These are phyloP conservation scores for Albophoma yamanashiensis DNA, from an alignment of 2,329 filamentous ascomycete species.

Conservation along the genomic window DNA sequence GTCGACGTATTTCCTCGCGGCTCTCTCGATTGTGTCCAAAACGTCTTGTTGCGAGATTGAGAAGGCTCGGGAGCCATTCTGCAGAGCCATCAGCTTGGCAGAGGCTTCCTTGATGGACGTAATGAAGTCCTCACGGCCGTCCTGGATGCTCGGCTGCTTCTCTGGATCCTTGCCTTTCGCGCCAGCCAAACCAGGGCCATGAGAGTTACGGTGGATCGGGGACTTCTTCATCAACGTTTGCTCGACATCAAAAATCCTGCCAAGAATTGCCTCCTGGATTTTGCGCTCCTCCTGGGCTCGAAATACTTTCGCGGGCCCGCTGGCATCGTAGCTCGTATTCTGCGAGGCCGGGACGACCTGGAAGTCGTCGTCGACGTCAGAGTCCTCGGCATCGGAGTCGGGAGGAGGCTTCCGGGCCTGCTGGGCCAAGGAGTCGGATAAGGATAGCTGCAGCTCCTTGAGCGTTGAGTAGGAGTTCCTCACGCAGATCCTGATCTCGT, in stretches of 20 bases:
- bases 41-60: slow-evolving; percentile 31
- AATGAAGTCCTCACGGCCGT: slow-evolving; percentile 19
- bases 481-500: slow-evolving; percentile 45
- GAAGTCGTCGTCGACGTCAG: slow-evolving; percentile 46
- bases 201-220: slow-evolving; percentile 14
- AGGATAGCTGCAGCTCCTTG: slow-evolving; percentile 44
- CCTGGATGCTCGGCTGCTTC: slow-evolving; percentile 4
- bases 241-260: slow-evolving; percentile 41
- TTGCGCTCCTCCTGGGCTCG: slow-evolving; percentile 43
- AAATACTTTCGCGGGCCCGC: slow-evolving; percentile 32
- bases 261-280: slow-evolving; percentile 41
- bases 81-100: slow-evolving; percentile 28
- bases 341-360: slow-evolving; percentile 28
- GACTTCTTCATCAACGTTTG: slow-evolving; percentile 25
- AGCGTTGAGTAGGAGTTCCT: slow-evolving; percentile 43
- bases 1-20: slow-evolving; percentile 39
- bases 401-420: slow-evolving; percentile 24
- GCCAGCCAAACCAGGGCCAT: slow-evolving; percentile 6
- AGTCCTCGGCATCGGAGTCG: slow-evolving; percentile 33
- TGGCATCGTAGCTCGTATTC: slow-evolving; percentile 22
- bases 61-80: slow-evolving; percentile 25
- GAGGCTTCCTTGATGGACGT: slow-evolving; percentile 28
- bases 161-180: slow-evolving; percentile 11
- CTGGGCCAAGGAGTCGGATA: slow-evolving; percentile 41
- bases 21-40: slow-evolving; percentile 38